A percentile compares a stretch with the other conserved stretches of the same genome.
phyloP scores from a whole-genome alignment of 1,284 basidiomycete species.

The Cronartium quercuum region DNA sequence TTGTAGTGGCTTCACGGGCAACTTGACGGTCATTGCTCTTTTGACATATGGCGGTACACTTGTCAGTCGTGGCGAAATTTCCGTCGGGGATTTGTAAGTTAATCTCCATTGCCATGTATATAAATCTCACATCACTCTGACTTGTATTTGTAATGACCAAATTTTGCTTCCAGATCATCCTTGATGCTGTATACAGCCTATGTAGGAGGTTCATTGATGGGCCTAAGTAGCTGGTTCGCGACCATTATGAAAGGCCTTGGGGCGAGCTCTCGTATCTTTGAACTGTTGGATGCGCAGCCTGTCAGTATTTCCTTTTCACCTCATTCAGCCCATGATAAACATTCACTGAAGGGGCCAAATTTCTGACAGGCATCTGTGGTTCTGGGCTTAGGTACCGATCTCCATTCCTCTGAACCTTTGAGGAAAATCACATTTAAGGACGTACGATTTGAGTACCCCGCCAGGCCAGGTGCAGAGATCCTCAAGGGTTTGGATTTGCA shows the following conservation, averaged over 20 bases:
- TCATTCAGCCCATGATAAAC: conserved; percentile 40
- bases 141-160: background rate
- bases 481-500: conserved; percentile 71
- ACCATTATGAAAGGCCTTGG: conserved; percentile 67
- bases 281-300: conserved; percentile 66
- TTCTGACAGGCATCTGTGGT: conserved; percentile 60
- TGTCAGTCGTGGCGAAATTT: conserved; percentile 77
- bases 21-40: conserved; percentile 79
- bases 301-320: conserved; percentile 35
- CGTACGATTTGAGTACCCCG: conserved; percentile 79
- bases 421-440: conserved; percentile 69
- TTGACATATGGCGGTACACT: conserved; percentile 90
- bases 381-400: conserved; percentile 53
- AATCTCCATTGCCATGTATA: background rate
- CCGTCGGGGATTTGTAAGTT: conserved; percentile 75
- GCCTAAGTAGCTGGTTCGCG: conserved; percentile 52
- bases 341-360: conserved; percentile 37
- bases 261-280: conserved; percentile 85
- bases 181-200: conserved; percentile 88
- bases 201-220: conserved; percentile 59
- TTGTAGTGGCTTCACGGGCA: conserved; percentile 87
- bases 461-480: conserved; percentile 67
- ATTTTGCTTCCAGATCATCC: conserved; percentile 51
- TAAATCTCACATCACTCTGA: background rate
- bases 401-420: conserved; percentile 51